Percentiles rank a stretch among this genome's conserved stretches.
Evolutionary conservation across 148 eudicot genomes (phyloP).

Genomic region (Diospyros kaki): DNA sequence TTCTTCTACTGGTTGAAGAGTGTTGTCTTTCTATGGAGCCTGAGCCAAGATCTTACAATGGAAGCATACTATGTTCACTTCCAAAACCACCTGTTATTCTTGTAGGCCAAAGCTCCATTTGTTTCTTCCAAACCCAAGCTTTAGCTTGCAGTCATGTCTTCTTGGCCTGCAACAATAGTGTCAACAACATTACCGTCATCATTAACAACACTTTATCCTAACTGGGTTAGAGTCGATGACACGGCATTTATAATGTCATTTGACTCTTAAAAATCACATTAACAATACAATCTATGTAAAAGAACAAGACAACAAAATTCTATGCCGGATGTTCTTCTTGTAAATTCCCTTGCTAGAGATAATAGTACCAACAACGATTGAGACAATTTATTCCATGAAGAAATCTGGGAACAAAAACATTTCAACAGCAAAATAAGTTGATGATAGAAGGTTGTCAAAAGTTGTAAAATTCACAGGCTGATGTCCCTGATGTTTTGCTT

Average conservation of each 20-base stretch:
- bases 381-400: not conserved
- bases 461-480: not conserved
- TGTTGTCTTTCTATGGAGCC: constrained; percentile 1
- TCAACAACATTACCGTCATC: not conserved
- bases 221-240: no score
- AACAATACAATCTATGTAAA: no score
- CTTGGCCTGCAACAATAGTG: constrained; percentile 30
- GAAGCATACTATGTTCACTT: not conserved
- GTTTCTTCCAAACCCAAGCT: not conserved
- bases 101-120: not conserved
- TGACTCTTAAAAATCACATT: no score
- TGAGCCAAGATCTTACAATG: not conserved
- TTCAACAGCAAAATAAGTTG: not conserved
- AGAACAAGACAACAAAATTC: no score
- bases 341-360: constrained; percentile 25
- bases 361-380: not conserved
- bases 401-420: not conserved
- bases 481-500: not conserved
- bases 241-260: no score
- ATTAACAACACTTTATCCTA: no score
- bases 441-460: not conserved
- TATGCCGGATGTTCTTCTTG: no score
- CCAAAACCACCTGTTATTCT: not conserved
- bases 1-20: constrained; percentile 6
- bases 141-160: constrained; percentile 15